phyloP scores from a whole-genome alignment of 306 rosid species.

The Casuarina equisetifolia region DNA sequence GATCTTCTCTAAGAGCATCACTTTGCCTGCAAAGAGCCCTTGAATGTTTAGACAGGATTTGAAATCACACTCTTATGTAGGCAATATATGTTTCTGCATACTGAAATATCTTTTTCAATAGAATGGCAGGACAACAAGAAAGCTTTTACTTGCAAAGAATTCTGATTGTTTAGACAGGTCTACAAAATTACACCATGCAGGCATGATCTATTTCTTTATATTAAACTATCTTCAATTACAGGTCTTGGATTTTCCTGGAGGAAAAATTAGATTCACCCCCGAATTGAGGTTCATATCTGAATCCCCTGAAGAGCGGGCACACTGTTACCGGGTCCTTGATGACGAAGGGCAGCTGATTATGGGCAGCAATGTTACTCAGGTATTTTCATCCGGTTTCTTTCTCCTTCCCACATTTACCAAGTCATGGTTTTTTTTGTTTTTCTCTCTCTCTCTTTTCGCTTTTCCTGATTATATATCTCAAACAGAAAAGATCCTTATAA shows the following conservation, averaged over 20 bases:
- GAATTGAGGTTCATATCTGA: constrained; percentile 58
- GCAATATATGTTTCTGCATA: no score
- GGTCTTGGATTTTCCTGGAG: constrained; percentile 78
- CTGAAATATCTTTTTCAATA: no score
- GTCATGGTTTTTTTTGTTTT: neutral
- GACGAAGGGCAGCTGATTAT: constrained; percentile 52
- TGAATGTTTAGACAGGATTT: neutral
- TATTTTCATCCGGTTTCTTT: constrained; percentile 19
- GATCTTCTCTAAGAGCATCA: neutral
- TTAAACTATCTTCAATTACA: constrained; percentile 29
- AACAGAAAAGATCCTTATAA: constrained; percentile 1
- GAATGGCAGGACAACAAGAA: no score
- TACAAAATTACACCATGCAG: neutral
- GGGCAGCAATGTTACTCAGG: constrained; percentile 49
- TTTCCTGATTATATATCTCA: neutral
- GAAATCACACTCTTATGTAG: no score
- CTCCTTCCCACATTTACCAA: constrained; percentile 3
- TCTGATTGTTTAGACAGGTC: neutral
- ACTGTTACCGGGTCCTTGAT: constrained; percentile 78
- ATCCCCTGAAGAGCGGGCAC: constrained; percentile 45
- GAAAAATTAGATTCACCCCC: constrained; percentile 58
- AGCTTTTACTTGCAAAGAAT: neutral
- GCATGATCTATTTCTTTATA: neutral
- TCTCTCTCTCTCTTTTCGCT: neutral
- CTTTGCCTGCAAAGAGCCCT: neutral